Base-by-base conservation (phyloP, 2,329 filamentous ascomycete species). In the Dactylella cylindrospora region DNA sequence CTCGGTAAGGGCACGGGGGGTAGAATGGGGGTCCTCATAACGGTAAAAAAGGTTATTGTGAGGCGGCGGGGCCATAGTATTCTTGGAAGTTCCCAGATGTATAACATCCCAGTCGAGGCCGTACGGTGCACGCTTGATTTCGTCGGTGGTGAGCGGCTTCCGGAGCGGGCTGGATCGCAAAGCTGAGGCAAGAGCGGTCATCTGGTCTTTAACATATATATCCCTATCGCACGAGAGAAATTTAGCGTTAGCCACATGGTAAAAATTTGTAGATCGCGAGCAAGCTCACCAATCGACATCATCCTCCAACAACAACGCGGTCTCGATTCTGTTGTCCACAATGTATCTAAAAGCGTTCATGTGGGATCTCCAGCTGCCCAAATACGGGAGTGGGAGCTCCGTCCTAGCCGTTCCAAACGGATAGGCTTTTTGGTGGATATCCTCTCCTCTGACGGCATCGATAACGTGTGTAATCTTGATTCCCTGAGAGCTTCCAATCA, bases 81-180 rank as follows among this genome's bases (percentile, higher is more conserved):
- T 64, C 39, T 33, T 49, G 7, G 59, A 64, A 9, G 59, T 64
- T 3, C 59, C 59, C 9, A 64, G 44, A 31, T 64, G 59, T 39
- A 64, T 64, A 12, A 64, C 59, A 26, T 64, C 59, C 59, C 59
- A 64, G 12, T 64, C 59, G 28, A 64, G 59, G n/a, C 59, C 59
- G 15, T 64, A 64, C 1, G 59, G 59, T 10, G 50, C 50, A 9
- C 59, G 50, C 13, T 31, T 55, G 23, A 50, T 17, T 22, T 64
- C 59, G 17, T 64, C 59, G 19, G 49, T 45, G 12, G 50, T 64
- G 8, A 64, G 35, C 3, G 59, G 59, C 26, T 54, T 54, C 13
- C 55, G 55, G 32, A 55, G 45, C 6, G 59, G 59, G 29, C 32
- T 54, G 23, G 4, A 43, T 35, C 59, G 59, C 19, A 64, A 38